Evolutionary conservation across 345 rosid genomes (phyloP).

Genomic region (Arabidopsis arenosa): DNA sequence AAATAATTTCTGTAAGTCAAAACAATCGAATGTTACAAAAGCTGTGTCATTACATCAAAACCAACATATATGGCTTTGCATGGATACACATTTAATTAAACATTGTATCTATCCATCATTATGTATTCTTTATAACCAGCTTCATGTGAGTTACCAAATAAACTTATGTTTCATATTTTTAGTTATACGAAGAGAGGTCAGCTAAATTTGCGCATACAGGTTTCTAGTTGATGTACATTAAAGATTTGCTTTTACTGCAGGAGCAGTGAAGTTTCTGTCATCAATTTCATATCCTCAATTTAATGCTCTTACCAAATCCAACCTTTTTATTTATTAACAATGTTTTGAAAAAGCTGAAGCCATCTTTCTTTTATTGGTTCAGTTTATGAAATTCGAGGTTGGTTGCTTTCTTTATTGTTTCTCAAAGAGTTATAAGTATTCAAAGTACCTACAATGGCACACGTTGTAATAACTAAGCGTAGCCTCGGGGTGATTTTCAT

Average conservation of each 20-base stretch:
- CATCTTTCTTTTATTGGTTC: slow-evolving; percentile 27
- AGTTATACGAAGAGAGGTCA: not conserved
- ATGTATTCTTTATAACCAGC: not conserved
- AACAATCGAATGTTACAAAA: not conserved
- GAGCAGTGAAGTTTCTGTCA: slow-evolving; percentile 37
- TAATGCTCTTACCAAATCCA: slow-evolving; percentile 39
- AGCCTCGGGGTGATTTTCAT: slow-evolving; percentile 11
- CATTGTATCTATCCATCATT: not conserved
- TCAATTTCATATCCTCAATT: slow-evolving; percentile 35
- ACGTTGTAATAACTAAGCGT: slow-evolving; percentile 13
- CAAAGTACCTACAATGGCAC: slow-evolving; percentile 8
- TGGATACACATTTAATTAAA: not conserved
- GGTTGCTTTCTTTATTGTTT: slow-evolving; percentile 22
- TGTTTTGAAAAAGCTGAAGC: not conserved
- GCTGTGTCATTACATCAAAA: not conserved
- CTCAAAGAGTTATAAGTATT: not conserved
- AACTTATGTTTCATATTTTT: not conserved
- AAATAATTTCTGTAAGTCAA: not conserved
- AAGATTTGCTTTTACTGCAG: slow-evolving; percentile 8
- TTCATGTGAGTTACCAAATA: not conserved
- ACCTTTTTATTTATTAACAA: slow-evolving; percentile 25
- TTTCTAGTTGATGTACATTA: slow-evolving; percentile 27
- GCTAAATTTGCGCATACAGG: slow-evolving; percentile 8
- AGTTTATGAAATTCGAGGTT: slow-evolving; percentile 34
- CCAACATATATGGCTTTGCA: not conserved